Conservation (phyloP, 495 filamentous ascomycete genomes). For the Aspergillus panamensis region DNA sequence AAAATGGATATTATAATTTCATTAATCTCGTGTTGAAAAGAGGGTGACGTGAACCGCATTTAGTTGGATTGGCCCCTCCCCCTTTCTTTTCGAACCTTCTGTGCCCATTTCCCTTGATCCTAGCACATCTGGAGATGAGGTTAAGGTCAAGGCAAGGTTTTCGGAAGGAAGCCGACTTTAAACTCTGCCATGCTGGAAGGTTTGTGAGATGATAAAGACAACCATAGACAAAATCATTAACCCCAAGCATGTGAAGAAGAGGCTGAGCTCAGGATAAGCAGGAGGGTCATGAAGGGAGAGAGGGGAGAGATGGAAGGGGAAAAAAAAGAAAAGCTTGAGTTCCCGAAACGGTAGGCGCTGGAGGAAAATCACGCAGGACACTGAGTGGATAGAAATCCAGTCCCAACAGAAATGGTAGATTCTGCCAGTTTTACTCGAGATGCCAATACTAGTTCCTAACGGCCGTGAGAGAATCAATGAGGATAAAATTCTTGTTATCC, state of each 20-base stretch:
- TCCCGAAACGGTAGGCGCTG: background rate
- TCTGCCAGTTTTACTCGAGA: no score
- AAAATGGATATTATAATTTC: background rate
- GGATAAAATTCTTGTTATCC: background rate
- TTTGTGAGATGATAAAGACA: background rate
- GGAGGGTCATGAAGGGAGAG: background rate
- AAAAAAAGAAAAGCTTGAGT: background rate
- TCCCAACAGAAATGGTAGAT: no score
- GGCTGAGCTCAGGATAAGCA: constrained; percentile 3
- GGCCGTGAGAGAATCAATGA: background rate
- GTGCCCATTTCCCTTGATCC: constrained; percentile 1
- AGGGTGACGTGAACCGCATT: constrained; percentile 8
- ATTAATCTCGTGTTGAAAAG: constrained; percentile 9
- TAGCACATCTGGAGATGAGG: background rate
- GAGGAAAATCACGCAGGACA: background rate
- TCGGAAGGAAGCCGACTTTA: background rate
- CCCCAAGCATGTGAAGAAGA: constrained; percentile 5
- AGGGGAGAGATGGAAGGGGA: no score
- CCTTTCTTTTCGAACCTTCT: background rate
- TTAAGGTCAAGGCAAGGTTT: background rate
- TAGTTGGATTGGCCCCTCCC: background rate
- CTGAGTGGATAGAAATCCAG: no score
- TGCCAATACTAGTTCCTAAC: background rate
- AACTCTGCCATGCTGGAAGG: background rate
- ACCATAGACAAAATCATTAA: background rate